These are phyloP conservation scores for Hericium rajendrae DNA, from an alignment of 768 basidiomycete species.

Conservation along the genomic window DNA sequence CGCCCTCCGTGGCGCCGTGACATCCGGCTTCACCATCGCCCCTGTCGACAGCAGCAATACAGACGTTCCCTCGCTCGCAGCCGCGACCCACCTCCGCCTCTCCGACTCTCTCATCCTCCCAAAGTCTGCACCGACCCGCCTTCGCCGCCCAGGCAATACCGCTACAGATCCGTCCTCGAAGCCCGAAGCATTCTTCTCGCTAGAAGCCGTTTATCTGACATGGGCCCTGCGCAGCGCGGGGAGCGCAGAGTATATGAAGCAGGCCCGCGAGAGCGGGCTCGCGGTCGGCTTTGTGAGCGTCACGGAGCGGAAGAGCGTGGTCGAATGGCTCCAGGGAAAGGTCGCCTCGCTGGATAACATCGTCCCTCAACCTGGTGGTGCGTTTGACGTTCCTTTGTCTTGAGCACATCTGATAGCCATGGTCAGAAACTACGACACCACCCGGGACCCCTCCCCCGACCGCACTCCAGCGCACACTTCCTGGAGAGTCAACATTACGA, in stretches of 20 bases:
- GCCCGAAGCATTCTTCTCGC: conserved; percentile 58
- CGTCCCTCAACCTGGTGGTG: conserved; percentile 21
- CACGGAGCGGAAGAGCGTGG: conserved; percentile 77
- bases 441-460: conserved; percentile 41
- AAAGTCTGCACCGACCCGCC: conserved; percentile 71
- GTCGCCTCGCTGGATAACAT: conserved; percentile 40
- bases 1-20: conserved; percentile 9
- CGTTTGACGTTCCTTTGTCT: conserved; percentile 28
- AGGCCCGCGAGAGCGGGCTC: conserved; percentile 66
- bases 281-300: conserved; percentile 73
- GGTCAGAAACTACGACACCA: conserved; percentile 45
- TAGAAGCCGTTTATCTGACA: conserved; percentile 79
- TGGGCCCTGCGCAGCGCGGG: conserved; percentile 68
- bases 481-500: conserved; percentile 7
- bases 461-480: conserved; percentile 1
- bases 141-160: conserved; percentile 50
- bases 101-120: conserved; percentile 43
- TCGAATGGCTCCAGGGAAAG: conserved; percentile 76
- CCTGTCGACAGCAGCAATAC: conserved; percentile 14
- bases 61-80: conserved; percentile 36
- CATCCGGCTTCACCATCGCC: conserved; percentile 2
- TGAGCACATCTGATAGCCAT: background rate
- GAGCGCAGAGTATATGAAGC: conserved; percentile 83
- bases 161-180: conserved; percentile 27
- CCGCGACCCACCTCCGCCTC: conserved; percentile 60